Percentiles rank a stretch among this genome's conserved stretches.
phyloP scores from a whole-genome alignment of 176 grass and related monocot species.

The Saccharum officinarum region DNA sequence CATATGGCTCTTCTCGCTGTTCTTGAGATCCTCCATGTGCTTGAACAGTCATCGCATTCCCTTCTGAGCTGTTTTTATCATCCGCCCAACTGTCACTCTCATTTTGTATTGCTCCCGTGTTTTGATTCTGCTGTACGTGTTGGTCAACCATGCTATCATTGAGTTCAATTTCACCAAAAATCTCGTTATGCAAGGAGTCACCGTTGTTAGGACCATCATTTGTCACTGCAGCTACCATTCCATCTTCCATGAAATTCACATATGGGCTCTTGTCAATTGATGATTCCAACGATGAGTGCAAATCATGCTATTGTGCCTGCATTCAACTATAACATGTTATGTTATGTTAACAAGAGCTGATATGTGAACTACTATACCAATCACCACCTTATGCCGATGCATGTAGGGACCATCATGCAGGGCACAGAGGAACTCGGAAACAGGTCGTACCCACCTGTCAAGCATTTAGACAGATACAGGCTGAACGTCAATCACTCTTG shows the following conservation, averaged over 20 bases:
- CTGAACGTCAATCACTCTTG: background rate
- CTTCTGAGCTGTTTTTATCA: constrained; percentile 22
- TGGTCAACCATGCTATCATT: background rate
- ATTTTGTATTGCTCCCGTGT: constrained; percentile 15
- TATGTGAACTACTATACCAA: constrained; percentile 35
- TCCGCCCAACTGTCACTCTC: background rate
- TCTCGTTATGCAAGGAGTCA: constrained; percentile 9
- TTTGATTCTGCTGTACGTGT: constrained; percentile 22
- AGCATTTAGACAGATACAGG: constrained; percentile 23
- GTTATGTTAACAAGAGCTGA: constrained; percentile 24
- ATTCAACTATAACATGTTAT: constrained; percentile 32
- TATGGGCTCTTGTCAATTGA: constrained; percentile 81
- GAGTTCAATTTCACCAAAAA: background rate
- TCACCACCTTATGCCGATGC: constrained; percentile 72
- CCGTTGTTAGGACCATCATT: constrained; percentile 40
- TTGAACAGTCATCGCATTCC: background rate
- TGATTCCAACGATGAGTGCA: constrained; percentile 62
- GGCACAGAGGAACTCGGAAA: constrained; percentile 65
- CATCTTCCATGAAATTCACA: constrained; percentile 81
- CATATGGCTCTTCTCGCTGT: constrained; percentile 15
- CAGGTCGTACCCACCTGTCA: constrained; percentile 81
- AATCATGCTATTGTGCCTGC: constrained; percentile 45
- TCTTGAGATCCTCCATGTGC: constrained; percentile 18
- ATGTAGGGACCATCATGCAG: constrained; percentile 71
- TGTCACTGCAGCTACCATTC: constrained; percentile 71